Percentiles rank a stretch among this genome's conserved stretches.
phyloP scores from a whole-genome alignment of 257 asterid genomes.

The Solanum sejunctum region DNA sequence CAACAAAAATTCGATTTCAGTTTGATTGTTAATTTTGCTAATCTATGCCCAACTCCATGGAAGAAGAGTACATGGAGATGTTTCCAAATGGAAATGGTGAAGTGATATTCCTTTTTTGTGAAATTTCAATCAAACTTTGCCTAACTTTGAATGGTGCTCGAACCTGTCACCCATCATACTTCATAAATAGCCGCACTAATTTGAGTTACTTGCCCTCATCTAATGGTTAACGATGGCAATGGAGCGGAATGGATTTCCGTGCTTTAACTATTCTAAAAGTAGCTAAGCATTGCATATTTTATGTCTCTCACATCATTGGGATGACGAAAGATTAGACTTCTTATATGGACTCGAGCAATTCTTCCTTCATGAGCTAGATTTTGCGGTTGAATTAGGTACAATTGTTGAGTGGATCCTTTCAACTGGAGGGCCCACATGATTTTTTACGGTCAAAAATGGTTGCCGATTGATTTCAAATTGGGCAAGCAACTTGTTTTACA shows the following conservation, averaged over 20 bases:
- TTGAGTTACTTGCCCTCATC: not conserved
- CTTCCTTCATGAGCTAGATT: too few relatives aligned
- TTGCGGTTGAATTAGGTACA: not conserved
- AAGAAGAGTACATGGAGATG: not conserved
- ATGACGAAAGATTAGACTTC: not conserved
- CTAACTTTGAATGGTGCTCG: not conserved
- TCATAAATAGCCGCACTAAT: not conserved
- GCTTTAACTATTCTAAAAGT: not conserved
- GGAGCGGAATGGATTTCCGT: not conserved
- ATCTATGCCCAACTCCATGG: not conserved
- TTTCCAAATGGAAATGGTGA: not conserved
- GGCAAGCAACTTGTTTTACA: too few relatives aligned
- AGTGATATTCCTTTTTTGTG: not conserved
- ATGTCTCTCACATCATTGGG: not conserved
- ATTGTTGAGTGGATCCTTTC: too few relatives aligned
- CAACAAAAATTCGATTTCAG: not conserved
- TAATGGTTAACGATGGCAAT: not conserved
- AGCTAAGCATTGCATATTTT: not conserved
- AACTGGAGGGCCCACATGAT: too few relatives aligned
- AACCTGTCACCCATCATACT: not conserved
- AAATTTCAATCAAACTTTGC: not conserved
- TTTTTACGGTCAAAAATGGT: too few relatives aligned
- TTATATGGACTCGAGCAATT: not conserved
- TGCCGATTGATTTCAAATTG: too few relatives aligned
- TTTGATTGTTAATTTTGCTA: not conserved